Evolutionary conservation across 2,329 filamentous ascomycete species (phyloP).

Genomic region (Nothophaeocryptopus gaeumannii): DNA sequence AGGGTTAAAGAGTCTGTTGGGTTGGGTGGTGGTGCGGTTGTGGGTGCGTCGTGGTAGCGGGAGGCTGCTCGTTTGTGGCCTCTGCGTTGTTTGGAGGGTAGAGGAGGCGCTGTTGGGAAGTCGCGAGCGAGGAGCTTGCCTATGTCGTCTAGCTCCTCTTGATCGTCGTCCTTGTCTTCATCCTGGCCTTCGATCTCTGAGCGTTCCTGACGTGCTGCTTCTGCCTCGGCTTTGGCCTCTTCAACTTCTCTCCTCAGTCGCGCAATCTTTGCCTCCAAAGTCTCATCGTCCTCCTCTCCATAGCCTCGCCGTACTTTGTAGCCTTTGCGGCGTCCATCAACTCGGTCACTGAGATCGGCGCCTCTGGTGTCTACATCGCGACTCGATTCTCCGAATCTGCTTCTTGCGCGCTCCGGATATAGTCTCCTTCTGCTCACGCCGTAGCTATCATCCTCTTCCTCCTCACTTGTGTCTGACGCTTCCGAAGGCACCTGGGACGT

Average conservation of each 20-base stretch:
- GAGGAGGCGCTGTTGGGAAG: no score
- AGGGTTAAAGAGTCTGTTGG: conserved; percentile 4
- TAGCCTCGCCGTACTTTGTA: conserved; percentile 60
- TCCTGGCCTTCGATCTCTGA: conserved; percentile 38
- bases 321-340: conserved; percentile 76
- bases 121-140: conserved; percentile 63
- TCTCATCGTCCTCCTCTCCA: conserved; percentile 81
- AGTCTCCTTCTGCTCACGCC: conserved; percentile 72
- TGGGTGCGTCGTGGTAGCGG: conserved; percentile 22
- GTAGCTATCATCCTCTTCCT: conserved; percentile 53
- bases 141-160: conserved; percentile 58
- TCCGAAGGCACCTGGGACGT: conserved; percentile 19
- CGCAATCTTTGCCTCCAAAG: conserved; percentile 73
- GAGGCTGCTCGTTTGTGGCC: conserved; percentile 10
- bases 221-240: conserved; percentile 51
- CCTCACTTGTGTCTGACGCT: conserved; percentile 43
- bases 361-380: conserved; percentile 68
- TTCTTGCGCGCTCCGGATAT: conserved; percentile 74
- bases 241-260: conserved; percentile 79
- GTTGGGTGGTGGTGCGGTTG: conserved; percentile 10
- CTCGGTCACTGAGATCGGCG: conserved; percentile 86
- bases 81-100: conserved; percentile 27
- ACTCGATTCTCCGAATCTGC: conserved; percentile 67
- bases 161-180: conserved; percentile 48
- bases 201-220: conserved; percentile 26